Evolutionary conservation across 2,329 filamentous ascomycete genomes (phyloP).

Genomic region (Sporothrix brasiliensis): DNA sequence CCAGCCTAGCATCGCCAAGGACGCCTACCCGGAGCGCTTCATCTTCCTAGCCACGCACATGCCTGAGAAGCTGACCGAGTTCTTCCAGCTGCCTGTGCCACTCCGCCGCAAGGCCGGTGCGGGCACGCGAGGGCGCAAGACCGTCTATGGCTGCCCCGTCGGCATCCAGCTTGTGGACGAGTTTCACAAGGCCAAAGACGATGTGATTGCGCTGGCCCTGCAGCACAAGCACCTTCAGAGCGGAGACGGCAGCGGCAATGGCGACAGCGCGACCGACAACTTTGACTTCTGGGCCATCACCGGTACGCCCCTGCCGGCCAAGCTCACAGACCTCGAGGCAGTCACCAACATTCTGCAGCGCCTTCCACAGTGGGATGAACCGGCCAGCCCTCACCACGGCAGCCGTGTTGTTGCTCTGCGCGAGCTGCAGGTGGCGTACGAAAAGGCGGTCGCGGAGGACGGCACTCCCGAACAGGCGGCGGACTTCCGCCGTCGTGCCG

Average conservation of each 20-base stretch:
- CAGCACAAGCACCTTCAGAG: slow-evolving; percentile 35
- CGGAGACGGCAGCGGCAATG: not conserved
- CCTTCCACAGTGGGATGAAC: slow-evolving; percentile 33
- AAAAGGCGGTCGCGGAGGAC: slow-evolving; percentile 33
- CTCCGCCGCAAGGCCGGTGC: slow-evolving; percentile 29
- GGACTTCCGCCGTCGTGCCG: slow-evolving; percentile 31
- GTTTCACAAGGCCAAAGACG: slow-evolving; percentile 36
- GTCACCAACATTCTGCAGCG: slow-evolving; percentile 34
- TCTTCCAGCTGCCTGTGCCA: slow-evolving; percentile 36
- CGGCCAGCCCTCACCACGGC: slow-evolving; percentile 32
- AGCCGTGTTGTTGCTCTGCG: slow-evolving; percentile 30
- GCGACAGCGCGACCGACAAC: slow-evolving; percentile 19
- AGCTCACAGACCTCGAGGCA: slow-evolving; percentile 35
- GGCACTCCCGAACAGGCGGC: slow-evolving; percentile 34
- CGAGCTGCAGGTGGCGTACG: slow-evolving; percentile 35
- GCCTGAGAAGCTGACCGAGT: slow-evolving; percentile 34
- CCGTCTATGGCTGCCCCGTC: slow-evolving; percentile 37
- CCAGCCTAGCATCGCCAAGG: slow-evolving; percentile 34
- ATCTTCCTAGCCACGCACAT: slow-evolving; percentile 36
- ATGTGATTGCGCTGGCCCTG: slow-evolving; percentile 31
- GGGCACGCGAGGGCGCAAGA: slow-evolving; percentile 30
- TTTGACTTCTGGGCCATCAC: slow-evolving; percentile 39
- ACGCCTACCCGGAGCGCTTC: slow-evolving; percentile 37
- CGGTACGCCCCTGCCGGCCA: slow-evolving; percentile 36
- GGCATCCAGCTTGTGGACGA: slow-evolving; percentile 39